These are phyloP conservation scores for Marasmius tenuissimus DNA, from an alignment of 1,284 basidiomycete species.

Conservation along the genomic window DNA sequence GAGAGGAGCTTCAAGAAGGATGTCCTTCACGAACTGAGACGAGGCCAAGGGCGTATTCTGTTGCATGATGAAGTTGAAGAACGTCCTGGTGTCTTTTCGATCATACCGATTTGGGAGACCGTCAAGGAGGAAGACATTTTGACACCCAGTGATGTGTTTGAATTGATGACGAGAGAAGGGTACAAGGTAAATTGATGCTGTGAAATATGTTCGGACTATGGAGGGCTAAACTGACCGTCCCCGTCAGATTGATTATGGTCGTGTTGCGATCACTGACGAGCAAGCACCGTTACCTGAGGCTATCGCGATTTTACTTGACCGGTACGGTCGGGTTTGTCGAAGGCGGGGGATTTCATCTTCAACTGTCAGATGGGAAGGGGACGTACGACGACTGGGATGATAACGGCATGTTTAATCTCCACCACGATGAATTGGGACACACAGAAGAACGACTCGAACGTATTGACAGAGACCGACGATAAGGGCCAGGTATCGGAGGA, in stretches of 20 bases:
- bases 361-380: conserved; percentile 87
- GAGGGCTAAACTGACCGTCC: conserved; percentile 3
- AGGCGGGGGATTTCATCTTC: conserved; percentile 79
- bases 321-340: conserved; percentile 67
- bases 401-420: conserved; percentile 85
- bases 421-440: conserved; percentile 67
- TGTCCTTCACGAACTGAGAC: conserved; percentile 77
- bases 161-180: conserved; percentile 72
- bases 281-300: conserved; percentile 91
- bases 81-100: conserved; percentile 84
- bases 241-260: conserved; percentile 79
- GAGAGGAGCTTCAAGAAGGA: conserved; percentile 90
- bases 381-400: conserved; percentile 92
- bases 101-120: conserved; percentile 88
- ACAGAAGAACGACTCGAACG: conserved; percentile 35
- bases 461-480: conserved; percentile 27
- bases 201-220: not conserved
- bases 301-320: conserved; percentile 74
- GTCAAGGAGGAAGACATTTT: conserved; percentile 86
- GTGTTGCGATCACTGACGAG: conserved; percentile 94
- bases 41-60: conserved; percentile 80
- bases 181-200: conserved; percentile 56
- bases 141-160: conserved; percentile 89
- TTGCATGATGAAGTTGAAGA: conserved; percentile 97
- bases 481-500: conserved; percentile 40